Percentiles rank a stretch among this genome's conserved stretches.
Conservation (phyloP, 2,329 filamentous ascomycete genomes). For the Acrocalymma vagum region DNA sequence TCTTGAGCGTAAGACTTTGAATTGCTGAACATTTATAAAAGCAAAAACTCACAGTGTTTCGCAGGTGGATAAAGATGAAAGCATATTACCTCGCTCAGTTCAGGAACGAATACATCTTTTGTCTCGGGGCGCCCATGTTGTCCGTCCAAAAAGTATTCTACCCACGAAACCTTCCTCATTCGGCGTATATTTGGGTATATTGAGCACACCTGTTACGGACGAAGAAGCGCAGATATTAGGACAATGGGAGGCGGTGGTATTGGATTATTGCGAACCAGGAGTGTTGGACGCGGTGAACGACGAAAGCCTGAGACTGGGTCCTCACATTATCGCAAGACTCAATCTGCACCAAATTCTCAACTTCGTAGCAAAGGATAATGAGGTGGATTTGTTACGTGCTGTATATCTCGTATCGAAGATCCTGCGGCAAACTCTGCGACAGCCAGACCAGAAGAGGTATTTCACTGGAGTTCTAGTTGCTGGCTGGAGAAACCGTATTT, state of each 20-base stretch:
- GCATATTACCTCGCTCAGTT: slow-evolving; percentile 33
- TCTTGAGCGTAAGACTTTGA: slow-evolving; percentile 28
- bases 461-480: slow-evolving; percentile 45
- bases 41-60: slow-evolving; percentile 11
- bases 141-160: slow-evolving; percentile 26
- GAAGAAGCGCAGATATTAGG: slow-evolving; percentile 35
- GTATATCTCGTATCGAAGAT: slow-evolving; percentile 34
- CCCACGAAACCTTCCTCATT: slow-evolving; percentile 42
- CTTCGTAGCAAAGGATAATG: slow-evolving; percentile 26
- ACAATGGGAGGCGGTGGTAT: slow-evolving; percentile 42
- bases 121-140: slow-evolving; percentile 25
- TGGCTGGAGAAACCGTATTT: slow-evolving; percentile 41
- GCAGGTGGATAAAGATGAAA: slow-evolving; percentile 24
- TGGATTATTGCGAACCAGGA: slow-evolving; percentile 40
- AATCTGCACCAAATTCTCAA: slow-evolving; percentile 36
- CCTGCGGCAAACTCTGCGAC: slow-evolving; percentile 31
- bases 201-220: slow-evolving; percentile 33
- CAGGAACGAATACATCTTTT: slow-evolving; percentile 40
- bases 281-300: slow-evolving; percentile 40
- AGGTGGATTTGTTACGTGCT: slow-evolving; percentile 34
- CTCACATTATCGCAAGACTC: slow-evolving; percentile 42
- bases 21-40: not conserved
- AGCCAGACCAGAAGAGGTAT: slow-evolving; percentile 31
- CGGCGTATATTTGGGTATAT: slow-evolving; percentile 43
- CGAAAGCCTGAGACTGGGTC: slow-evolving; percentile 30